Conservation (phyloP, 371 early-diverging fungal species). For the Mortierella sp. region DNA sequence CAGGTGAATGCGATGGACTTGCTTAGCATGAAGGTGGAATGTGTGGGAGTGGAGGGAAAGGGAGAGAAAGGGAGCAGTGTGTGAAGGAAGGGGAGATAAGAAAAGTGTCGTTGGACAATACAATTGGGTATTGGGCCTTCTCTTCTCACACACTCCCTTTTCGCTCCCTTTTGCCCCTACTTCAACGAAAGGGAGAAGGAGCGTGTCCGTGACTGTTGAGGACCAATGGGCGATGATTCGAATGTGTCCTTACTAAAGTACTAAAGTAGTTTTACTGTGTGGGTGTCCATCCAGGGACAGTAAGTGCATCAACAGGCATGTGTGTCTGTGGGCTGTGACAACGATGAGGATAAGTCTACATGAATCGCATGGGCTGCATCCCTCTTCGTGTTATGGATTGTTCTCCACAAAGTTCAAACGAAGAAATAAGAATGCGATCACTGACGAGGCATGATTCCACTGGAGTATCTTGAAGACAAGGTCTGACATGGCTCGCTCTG, state of each 20-base stretch:
- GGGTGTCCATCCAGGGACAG: neutral
- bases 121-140: neutral
- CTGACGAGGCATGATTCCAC: neutral
- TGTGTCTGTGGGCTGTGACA: neutral
- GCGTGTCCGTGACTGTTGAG: conserved; percentile 4
- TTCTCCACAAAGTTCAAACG: neutral
- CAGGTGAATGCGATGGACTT: neutral
- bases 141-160: neutral
- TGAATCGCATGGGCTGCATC: neutral
- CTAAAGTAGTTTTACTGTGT: neutral
- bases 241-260: neutral
- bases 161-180: neutral
- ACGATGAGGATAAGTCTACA: neutral
- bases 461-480: neutral
- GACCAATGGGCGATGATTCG: neutral
- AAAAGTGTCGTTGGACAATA: neutral
- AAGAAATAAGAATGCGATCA: neutral
- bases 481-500: conserved; percentile 37
- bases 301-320: neutral
- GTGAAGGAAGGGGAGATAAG: neutral
- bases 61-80: neutral
- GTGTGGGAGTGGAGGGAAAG: neutral
- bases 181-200: neutral
- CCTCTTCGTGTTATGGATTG: neutral
- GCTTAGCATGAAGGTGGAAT: neutral